These are phyloP conservation scores for Trametes elegans DNA, from an alignment of 768 basidiomycete species.

Conservation along the genomic window DNA sequence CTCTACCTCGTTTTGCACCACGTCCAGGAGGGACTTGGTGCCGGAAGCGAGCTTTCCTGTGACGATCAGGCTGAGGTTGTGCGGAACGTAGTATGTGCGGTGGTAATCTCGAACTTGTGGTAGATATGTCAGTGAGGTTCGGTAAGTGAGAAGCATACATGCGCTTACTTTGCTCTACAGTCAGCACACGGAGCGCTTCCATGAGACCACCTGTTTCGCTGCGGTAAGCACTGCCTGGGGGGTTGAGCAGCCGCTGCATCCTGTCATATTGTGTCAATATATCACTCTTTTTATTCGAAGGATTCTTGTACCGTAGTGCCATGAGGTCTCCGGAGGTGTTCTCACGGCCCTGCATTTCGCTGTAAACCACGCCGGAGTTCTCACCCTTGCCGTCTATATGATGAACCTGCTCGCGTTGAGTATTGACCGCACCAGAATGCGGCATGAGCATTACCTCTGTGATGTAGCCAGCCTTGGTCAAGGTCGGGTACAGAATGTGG, in stretches of 20 bases:
- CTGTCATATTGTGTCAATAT: conserved; percentile 36
- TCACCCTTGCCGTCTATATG: conserved; percentile 90
- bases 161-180: conserved; percentile 79
- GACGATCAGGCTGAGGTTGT: conserved; percentile 88
- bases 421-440: not conserved
- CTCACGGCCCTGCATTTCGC: conserved; percentile 95
- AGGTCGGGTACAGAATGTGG: conserved; percentile 94
- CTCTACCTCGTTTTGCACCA: conserved; percentile 82
- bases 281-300: not conserved
- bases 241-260: conserved; percentile 78
- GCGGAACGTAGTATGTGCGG: conserved; percentile 84
- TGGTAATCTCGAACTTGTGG: conserved; percentile 87
- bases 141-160: conserved; percentile 10
- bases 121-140: not conserved
- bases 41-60: conserved; percentile 82
- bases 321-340: conserved; percentile 91
- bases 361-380: conserved; percentile 94
- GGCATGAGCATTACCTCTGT: conserved; percentile 42
- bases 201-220: conserved; percentile 97
- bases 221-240: conserved; percentile 80
- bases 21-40: conserved; percentile 71
- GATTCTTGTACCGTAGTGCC: conserved; percentile 69
- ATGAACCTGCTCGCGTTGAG: conserved; percentile 60
- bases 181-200: conserved; percentile 83
- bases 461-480: conserved; percentile 80